phyloP scores from a whole-genome alignment of 495 filamentous ascomycete genomes.

The Cenococcum geophilum region DNA sequence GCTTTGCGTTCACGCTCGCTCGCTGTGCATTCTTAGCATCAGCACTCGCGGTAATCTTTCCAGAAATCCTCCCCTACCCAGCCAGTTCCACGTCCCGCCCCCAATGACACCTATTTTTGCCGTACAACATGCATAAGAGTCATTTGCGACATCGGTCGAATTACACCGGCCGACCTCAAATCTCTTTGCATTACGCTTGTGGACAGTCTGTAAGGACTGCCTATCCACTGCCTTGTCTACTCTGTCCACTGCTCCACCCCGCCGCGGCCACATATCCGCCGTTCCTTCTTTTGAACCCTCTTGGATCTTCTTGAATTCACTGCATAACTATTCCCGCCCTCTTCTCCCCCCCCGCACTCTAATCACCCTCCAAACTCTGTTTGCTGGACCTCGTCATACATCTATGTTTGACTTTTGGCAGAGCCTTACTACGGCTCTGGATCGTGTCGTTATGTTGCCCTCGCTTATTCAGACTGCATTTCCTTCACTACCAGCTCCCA shows the following conservation, averaged over 20 bases:
- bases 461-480: constrained; percentile 47
- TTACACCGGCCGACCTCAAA: constrained; percentile 30
- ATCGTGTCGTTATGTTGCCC: constrained; percentile 49
- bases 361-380: not conserved
- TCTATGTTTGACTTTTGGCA: constrained; percentile 50
- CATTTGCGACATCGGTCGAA: constrained; percentile 32
- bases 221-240: no score
- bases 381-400: constrained; percentile 3
- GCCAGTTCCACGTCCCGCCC: constrained; percentile 19
- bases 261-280: constrained; percentile 4
- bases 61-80: constrained; percentile 1
- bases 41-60: not conserved
- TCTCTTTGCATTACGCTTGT: constrained; percentile 22
- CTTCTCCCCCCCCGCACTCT: not conserved
- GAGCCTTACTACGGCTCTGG: constrained; percentile 46
- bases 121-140: constrained; percentile 33
- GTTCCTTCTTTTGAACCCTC: constrained; percentile 16
- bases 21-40: not conserved
- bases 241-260: not conserved
- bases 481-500: constrained; percentile 37
- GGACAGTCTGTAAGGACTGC: no score
- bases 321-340: constrained; percentile 11
- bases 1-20: not conserved
- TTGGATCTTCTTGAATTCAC: constrained; percentile 30
- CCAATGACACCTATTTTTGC: constrained; percentile 30